Evolutionary conservation across 1,284 basidiomycete genomes (phyloP).

Genomic region (Cryptococcus depauperatus): DNA sequence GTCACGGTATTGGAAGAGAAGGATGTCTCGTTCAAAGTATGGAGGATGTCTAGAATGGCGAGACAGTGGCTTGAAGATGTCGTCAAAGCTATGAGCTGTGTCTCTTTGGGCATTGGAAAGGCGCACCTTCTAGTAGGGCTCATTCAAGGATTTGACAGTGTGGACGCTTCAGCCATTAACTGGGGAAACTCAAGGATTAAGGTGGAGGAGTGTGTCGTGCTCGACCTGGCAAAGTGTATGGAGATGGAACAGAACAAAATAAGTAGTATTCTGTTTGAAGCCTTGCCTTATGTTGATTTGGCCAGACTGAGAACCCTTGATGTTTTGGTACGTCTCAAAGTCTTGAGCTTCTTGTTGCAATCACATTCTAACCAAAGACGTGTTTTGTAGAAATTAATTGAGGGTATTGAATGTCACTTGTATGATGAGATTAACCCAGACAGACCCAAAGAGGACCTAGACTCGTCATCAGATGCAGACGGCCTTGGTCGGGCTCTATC

Average conservation of each 20-base stretch:
- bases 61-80: slow-evolving; percentile 7
- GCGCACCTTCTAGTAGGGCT: slow-evolving; percentile 10
- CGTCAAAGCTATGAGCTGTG: background rate
- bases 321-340: slow-evolving; percentile 18
- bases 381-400: too few relatives aligned
- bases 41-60: background rate
- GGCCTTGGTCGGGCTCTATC: too few relatives aligned
- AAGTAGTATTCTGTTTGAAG: slow-evolving; percentile 11
- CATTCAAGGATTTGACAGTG: slow-evolving; percentile 19
- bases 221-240: slow-evolving; percentile 7
- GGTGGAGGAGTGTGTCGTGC: slow-evolving; percentile 26
- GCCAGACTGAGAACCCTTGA: slow-evolving; percentile 18
- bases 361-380: too few relatives aligned
- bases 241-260: slow-evolving; percentile 4
- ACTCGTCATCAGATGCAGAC: too few relatives aligned
- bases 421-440: too few relatives aligned
- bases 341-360: too few relatives aligned
- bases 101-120: background rate
- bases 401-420: too few relatives aligned
- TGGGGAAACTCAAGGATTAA: slow-evolving; percentile 20
- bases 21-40: slow-evolving; percentile 10
- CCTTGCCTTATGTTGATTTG: slow-evolving; percentile 11
- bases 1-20: slow-evolving; percentile 6
- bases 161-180: slow-evolving; percentile 16
- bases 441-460: too few relatives aligned